Evolutionary conservation across 345 rosid genomes (phyloP), one percentile per base, ranked within the genome.

Genomic region (Sonneratia alba): DNA sequence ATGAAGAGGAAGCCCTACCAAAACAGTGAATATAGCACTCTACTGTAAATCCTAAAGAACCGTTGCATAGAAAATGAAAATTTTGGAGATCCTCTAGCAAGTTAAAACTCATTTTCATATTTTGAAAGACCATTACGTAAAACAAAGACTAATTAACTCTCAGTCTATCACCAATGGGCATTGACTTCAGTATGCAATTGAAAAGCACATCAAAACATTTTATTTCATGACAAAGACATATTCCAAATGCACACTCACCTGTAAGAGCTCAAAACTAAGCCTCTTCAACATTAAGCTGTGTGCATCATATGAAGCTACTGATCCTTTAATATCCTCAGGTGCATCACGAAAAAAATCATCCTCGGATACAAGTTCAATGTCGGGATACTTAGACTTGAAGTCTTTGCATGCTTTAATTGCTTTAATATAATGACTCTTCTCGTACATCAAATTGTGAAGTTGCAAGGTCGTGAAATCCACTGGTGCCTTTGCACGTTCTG

Each of bases 371-470:
- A 95, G 97, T 57, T 92, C 93, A 67, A 92, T 95, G 74, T 84
- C 89, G 6, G 93, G 88, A 74, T 87, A 89, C 73, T 76, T 92
- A 4, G 99, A 92, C 66, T 85, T 92, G 83, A 95, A 95, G 70
- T 90, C 96, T 75, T 83, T 89, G 53, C 90, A 90, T 37, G 97
- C 81, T 76, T 86, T 92, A 21, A 81, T 95, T 42, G 97, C 97
- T 83, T 95, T 95, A 12, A 86, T 75, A 64, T 95, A 95, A 73
- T 89, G 93, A 47, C 88, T 87, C 83, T 90, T 95, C 91, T 95
- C 99, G 62, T 95, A 95, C 94, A 88, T 89, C 75, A 92, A 82
- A 78, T 88, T 95, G 63, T 92, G 96, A 38, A 89, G 89, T 85
- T 89, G 88, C 80, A 95, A 70, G 3, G 97, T 83, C 69, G 97